Evolutionary conservation across 164 flowering plant genomes (phyloP), one percentile per base, ranked within the genome.

Genomic region (Stephania yunnanensis): DNA sequence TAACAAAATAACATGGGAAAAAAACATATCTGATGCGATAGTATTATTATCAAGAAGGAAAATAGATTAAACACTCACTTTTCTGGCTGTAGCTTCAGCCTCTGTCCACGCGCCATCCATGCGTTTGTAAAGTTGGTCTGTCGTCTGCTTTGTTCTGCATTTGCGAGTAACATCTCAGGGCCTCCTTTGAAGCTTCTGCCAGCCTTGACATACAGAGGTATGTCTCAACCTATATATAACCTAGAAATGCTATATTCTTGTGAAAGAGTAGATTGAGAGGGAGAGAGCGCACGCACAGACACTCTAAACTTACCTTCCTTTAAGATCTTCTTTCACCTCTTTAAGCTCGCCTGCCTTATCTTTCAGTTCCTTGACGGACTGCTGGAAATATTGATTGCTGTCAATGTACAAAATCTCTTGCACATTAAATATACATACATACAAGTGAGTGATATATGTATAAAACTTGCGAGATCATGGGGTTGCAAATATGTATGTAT

Each of bases 81-180:
- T 93, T 79, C 87, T 95, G 5, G 94, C 97, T 9, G 90, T 86
- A 75, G 84, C 90, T 85, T 91, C 99, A 71, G 97, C 93, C 75
- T 92, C 98, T 1, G 91, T 85, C 98, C 96, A 93, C 46, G 84
- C 95, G 36, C 92, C 98, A 82, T 93, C 99, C 83, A 89, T 94
- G 17, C 78, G 90, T 87, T 89, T 92, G 90, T 88, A 90, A 70
- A 95, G 89, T 90, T 90, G 89, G 92, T 92, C 97, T 45, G 95
- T 86, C 73, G 91, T 92, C 92, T 92, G 91, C 91, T 93, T 93
- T 70, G 95, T 90, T 90, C 98, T 95, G 98, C 98, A 95, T 89
- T 89, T 80, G 87, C 83, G 85, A 95, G 87, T 83, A 90, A 86
- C 88, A 86, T 86, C 93, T 89, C 89, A 88, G 88, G 84, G 82